Percentiles rank a stretch among this genome's conserved stretches.
phyloP scores from a whole-genome alignment of 1,284 basidiomycete genomes.

The Tylopilus sp. region DNA sequence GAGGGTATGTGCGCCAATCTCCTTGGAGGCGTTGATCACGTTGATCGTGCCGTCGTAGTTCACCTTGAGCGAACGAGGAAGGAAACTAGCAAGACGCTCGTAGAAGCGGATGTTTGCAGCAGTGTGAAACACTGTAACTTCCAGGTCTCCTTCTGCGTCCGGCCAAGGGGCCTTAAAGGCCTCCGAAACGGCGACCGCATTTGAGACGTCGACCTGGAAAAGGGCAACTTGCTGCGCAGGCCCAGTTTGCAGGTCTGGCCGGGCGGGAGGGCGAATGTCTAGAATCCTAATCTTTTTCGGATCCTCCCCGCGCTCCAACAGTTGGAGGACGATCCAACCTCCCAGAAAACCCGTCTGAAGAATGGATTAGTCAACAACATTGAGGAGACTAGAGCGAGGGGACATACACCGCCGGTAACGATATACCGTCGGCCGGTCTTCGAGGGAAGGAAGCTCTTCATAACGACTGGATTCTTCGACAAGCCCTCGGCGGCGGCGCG shows the following conservation, averaged over 20 bases:
- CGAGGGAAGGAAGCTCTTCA: slow-evolving; percentile 40
- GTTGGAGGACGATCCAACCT: slow-evolving; percentile 68
- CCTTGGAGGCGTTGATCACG: slow-evolving; percentile 43
- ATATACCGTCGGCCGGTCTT: slow-evolving; percentile 56
- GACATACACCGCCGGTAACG: slow-evolving; percentile 50
- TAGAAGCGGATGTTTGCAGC: slow-evolving; percentile 74
- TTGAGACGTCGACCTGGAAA: slow-evolving; percentile 53
- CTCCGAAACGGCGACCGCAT: slow-evolving; percentile 47
- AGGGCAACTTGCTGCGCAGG: slow-evolving; percentile 51
- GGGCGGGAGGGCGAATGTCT: slow-evolving; percentile 56
- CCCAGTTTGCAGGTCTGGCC: slow-evolving; percentile 50
- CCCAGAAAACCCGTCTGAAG: slow-evolving; percentile 66
- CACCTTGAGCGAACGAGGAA: slow-evolving; percentile 52
- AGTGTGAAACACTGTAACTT: slow-evolving; percentile 66
- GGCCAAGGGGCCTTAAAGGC: slow-evolving; percentile 69
- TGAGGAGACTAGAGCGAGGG: not conserved
- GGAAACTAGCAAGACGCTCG: slow-evolving; percentile 51
- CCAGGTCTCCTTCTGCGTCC: slow-evolving; percentile 19
- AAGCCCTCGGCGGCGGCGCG: slow-evolving; percentile 37
- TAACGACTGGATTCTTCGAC: slow-evolving; percentile 32
- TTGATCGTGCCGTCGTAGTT: slow-evolving; percentile 66
- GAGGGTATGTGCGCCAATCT: slow-evolving; percentile 47
- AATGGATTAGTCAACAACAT: slow-evolving; percentile 1
- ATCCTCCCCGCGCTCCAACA: slow-evolving; percentile 66
- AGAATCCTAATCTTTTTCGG: slow-evolving; percentile 61